These are phyloP conservation scores for Teunomyces funiuensis DNA, from an alignment of 805 yeast species.

Conservation along the genomic window DNA sequence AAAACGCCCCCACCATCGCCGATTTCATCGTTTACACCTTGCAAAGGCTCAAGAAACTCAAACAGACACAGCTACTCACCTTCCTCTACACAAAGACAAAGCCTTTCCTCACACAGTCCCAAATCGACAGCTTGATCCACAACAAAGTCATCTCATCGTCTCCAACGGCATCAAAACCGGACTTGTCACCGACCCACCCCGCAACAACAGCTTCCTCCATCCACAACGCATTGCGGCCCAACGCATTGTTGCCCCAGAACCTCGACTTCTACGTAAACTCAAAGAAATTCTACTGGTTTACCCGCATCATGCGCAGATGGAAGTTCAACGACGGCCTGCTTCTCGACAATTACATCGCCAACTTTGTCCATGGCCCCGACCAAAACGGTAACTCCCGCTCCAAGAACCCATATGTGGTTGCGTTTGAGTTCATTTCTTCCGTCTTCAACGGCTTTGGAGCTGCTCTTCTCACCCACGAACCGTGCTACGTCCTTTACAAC, in stretches of 20 bases:
- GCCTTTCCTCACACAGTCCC: slow-evolving; percentile 1
- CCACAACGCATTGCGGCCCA: slow-evolving; percentile 22
- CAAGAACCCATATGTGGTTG: slow-evolving; percentile 12
- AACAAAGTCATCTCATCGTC: slow-evolving; percentile 2
- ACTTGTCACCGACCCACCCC: not conserved
- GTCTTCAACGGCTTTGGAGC: slow-evolving; percentile 22
- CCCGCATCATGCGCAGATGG: slow-evolving; percentile 24
- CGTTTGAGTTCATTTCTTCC: slow-evolving; percentile 19
- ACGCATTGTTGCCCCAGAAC: slow-evolving; percentile 11
- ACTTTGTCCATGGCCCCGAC: slow-evolving; percentile 9
- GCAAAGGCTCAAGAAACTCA: slow-evolving; percentile 9
- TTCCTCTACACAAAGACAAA: slow-evolving; percentile 15
- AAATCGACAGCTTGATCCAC: not conserved
- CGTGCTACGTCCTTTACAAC: slow-evolving; percentile 27
- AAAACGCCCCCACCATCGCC: not conserved
- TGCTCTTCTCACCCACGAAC: slow-evolving; percentile 19
- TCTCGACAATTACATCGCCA: slow-evolving; percentile 11
- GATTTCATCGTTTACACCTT: not conserved
- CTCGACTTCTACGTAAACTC: slow-evolving; percentile 11
- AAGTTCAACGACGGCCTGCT: slow-evolving; percentile 16
- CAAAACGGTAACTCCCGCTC: slow-evolving; percentile 11
- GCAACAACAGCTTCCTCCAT: not conserved
- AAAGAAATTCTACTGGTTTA: slow-evolving; percentile 28
- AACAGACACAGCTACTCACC: slow-evolving; percentile 11
- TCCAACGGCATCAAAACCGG: no score